Base-by-base conservation (phyloP, 2,329 filamentous ascomycete species). In the Pseudocercospora musae region DNA sequence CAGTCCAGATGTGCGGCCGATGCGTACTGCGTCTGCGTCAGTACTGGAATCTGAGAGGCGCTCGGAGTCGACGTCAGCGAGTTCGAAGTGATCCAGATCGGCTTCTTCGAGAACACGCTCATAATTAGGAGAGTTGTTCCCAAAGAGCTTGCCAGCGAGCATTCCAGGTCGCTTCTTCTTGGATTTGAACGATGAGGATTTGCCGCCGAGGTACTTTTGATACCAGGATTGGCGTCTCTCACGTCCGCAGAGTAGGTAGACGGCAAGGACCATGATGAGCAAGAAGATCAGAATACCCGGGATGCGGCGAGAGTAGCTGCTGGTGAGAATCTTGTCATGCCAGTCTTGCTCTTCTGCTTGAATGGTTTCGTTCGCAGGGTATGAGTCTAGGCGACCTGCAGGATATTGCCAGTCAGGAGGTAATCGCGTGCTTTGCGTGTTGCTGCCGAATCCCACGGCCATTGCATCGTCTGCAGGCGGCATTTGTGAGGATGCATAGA, bases 391-490 rank as follows among this genome's bases (percentile, higher is more conserved):
- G 15, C 56, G 58, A 29, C 79, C 80, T 21, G 89, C 89, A 0
- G 93, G 91, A 70, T 88, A 87, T 75, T 96, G 91, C 75, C 97
- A 99, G 73, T 97, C 92, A 3, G 81, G 61, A 6, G 74, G 74
- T 5, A 76, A 63, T 25, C 15, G 52, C 8, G 52, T 54, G 11
- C 65, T 60, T 5, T 57, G 54, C 37, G 72, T 73, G 72, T 99
- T 99, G 77, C 88, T 92, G 61, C 95, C 95, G 73, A 98, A 98
- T 0, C 95, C 95, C 9, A 99, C 95, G 0, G 93, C 91, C 1
- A 93, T 79, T 15, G 82, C 80, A 46, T 84, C 78, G 18, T 82
- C 79, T 1, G 80, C 82, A 0, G 91, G 84, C 1, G 90, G 88
- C 5, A 99, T 83, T 74, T 97, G 92, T 3, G 92, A 95, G 0